Percentiles rank a stretch among this genome's conserved stretches.
These are phyloP conservation scores for Brassica hybrid DNA, from an alignment of 441 rosid species.

Conservation along the genomic window DNA sequence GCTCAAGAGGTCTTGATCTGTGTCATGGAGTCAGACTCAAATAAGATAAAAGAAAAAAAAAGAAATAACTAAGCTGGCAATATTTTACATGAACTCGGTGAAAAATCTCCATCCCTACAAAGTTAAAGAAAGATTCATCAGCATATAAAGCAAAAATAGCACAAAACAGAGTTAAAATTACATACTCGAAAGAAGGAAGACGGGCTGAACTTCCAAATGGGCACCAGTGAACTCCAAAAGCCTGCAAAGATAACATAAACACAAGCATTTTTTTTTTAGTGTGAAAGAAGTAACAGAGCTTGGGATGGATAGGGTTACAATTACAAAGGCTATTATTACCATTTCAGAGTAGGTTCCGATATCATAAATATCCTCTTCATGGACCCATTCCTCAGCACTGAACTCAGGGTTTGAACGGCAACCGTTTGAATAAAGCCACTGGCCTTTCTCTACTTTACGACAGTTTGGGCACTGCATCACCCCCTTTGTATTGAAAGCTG, in stretches of 20 bases:
- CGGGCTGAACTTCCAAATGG: constrained; percentile 83
- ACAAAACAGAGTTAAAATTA: constrained; percentile 6
- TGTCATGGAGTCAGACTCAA: constrained; percentile 39
- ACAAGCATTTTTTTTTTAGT: not conserved
- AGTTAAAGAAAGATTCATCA: constrained; percentile 21
- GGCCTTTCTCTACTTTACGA: constrained; percentile 96
- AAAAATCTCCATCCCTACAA: constrained; percentile 88
- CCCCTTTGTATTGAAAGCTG: constrained; percentile 96
- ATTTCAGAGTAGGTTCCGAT: constrained; percentile 78
- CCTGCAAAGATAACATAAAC: constrained; percentile 56
- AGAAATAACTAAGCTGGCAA: constrained; percentile 30
- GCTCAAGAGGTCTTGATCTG: constrained; percentile 85
- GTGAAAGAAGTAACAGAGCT: no score
- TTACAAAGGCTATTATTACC: constrained; percentile 41
- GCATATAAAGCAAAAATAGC: not conserved
- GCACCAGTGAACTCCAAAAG: constrained; percentile 96
- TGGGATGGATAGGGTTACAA: no score
- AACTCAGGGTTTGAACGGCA: constrained; percentile 80
- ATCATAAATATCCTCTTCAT: constrained; percentile 91
- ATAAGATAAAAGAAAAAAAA: constrained; percentile 11
- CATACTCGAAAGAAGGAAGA: constrained; percentile 90
- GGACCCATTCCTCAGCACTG: constrained; percentile 88
- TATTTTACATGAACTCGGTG: constrained; percentile 79
- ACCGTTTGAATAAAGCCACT: constrained; percentile 94
- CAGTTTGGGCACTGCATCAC: constrained; percentile 99